A percentile compares a stretch with the other conserved stretches of the same genome.
phyloP scores from a whole-genome alignment of 2,329 filamentous ascomycete genomes.

The Exserohilum rostratum region DNA sequence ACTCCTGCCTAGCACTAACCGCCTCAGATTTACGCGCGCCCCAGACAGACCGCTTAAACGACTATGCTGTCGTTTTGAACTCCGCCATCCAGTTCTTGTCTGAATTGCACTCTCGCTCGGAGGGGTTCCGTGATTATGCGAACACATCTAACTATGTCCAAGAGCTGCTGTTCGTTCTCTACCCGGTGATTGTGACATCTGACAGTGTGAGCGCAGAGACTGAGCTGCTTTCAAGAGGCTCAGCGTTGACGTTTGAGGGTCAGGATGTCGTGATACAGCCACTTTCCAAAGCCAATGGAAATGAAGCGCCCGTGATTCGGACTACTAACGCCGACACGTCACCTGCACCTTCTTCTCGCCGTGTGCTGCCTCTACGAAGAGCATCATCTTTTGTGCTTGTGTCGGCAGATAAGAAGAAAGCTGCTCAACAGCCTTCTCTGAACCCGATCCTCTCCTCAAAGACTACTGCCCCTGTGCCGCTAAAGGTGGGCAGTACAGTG shows the following conservation, averaged over 20 bases:
- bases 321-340: constrained; percentile 64
- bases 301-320: constrained; percentile 70
- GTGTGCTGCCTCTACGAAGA: constrained; percentile 71
- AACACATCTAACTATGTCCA: constrained; percentile 80
- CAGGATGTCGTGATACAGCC: constrained; percentile 84
- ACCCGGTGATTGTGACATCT: constrained; percentile 85
- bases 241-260: constrained; percentile 81
- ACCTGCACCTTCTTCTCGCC: constrained; percentile 42
- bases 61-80: constrained; percentile 71
- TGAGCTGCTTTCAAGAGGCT: constrained; percentile 84
- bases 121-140: constrained; percentile 82
- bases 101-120: constrained; percentile 77
- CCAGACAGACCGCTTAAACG: constrained; percentile 51
- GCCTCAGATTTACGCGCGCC: constrained; percentile 38
- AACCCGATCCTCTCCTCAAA: constrained; percentile 67
- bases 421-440: constrained; percentile 66
- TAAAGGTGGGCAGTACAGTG: constrained; percentile 68
- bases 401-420: constrained; percentile 67
- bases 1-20: constrained; percentile 17
- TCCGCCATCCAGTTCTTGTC: constrained; percentile 79
- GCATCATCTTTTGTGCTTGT: constrained; percentile 92
- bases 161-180: constrained; percentile 78
- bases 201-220: constrained; percentile 82
- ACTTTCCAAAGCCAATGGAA: constrained; percentile 65
- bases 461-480: constrained; percentile 54